A percentile compares a stretch with the other conserved stretches of the same genome.
These are phyloP conservation scores for Russula griseocarnosa DNA, from an alignment of 768 basidiomycete species.

Conservation along the genomic window DNA sequence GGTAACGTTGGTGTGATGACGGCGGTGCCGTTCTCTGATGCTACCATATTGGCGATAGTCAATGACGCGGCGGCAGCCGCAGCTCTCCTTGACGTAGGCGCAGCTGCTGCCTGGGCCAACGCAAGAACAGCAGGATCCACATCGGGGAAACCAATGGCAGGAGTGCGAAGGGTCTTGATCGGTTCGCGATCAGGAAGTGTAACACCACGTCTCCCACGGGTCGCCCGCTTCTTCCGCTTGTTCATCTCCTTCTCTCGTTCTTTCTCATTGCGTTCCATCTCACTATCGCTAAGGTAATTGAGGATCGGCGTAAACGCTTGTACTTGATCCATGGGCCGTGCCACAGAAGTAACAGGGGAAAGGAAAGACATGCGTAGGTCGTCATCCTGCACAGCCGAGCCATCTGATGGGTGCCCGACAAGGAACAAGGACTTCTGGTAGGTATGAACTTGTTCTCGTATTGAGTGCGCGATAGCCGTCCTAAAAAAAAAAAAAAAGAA, in stretches of 20 bases:
- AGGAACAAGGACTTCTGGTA: constrained; percentile 91
- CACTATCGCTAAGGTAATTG: constrained; percentile 81
- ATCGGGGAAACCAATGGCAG: constrained; percentile 81
- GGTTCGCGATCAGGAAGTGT: constrained; percentile 91
- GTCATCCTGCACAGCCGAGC: constrained; percentile 75
- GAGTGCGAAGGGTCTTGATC: constrained; percentile 85
- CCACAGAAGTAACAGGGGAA: constrained; percentile 66
- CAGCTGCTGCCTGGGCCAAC: constrained; percentile 56
- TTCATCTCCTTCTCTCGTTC: constrained; percentile 92
- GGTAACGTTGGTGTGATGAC: constrained; percentile 45
- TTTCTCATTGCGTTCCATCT: constrained; percentile 84
- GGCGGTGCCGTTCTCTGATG: constrained; percentile 78
- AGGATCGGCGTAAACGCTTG: constrained; percentile 83
- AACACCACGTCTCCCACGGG: constrained; percentile 74
- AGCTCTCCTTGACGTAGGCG: constrained; percentile 71
- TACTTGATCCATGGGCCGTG: constrained; percentile 75
- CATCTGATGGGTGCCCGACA: constrained; percentile 82
- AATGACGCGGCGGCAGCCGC: constrained; percentile 80
- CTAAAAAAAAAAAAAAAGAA: constrained; percentile 39
- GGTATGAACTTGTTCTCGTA: constrained; percentile 89
- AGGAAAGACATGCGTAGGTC: constrained; percentile 89
- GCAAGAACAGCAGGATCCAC: constrained; percentile 68
- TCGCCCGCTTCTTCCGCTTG: constrained; percentile 79
- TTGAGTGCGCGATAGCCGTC: constrained; percentile 92
- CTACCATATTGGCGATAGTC: constrained; percentile 90